Evolutionary conservation across 2,329 filamentous ascomycete genomes (phyloP).

Genomic region (Botrytis pseudocinerea): DNA sequence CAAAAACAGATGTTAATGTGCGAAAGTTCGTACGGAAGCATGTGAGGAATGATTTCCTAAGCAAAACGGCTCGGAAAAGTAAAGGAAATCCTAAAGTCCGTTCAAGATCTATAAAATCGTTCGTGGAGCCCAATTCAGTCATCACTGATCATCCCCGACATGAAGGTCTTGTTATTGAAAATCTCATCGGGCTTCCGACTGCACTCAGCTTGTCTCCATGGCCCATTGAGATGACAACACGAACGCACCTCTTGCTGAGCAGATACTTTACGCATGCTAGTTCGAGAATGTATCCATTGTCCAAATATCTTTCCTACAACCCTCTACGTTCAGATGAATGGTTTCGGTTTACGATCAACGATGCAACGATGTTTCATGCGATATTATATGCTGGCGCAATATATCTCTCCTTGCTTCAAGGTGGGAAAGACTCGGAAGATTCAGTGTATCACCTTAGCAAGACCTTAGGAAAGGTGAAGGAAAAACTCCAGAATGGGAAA

Average conservation of each 20-base stretch:
- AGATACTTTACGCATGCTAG: slow-evolving; percentile 28
- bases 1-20: slow-evolving; percentile 23
- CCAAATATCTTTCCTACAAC: slow-evolving; percentile 26
- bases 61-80: slow-evolving; percentile 16
- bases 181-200: slow-evolving; percentile 27
- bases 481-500: slow-evolving; percentile 17
- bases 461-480: slow-evolving; percentile 29
- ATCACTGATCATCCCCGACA: background rate
- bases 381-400: slow-evolving; percentile 32
- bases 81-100: slow-evolving; percentile 8
- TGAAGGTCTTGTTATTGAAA: background rate
- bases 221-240: slow-evolving; percentile 26
- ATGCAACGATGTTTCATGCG: slow-evolving; percentile 33
- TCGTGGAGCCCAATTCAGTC: background rate
- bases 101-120: background rate
- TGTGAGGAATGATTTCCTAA: slow-evolving; percentile 30
- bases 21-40: slow-evolving; percentile 29
- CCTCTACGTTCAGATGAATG: slow-evolving; percentile 29
- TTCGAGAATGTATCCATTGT: slow-evolving; percentile 27
- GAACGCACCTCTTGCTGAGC: slow-evolving; percentile 27
- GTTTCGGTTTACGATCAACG: slow-evolving; percentile 32
- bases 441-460: slow-evolving; percentile 27
- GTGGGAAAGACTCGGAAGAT: slow-evolving; percentile 28
- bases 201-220: slow-evolving; percentile 25
- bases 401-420: slow-evolving; percentile 28